Conservation (phyloP, 2,329 filamentous ascomycete species). For the Trichophaea hybrida region DNA sequence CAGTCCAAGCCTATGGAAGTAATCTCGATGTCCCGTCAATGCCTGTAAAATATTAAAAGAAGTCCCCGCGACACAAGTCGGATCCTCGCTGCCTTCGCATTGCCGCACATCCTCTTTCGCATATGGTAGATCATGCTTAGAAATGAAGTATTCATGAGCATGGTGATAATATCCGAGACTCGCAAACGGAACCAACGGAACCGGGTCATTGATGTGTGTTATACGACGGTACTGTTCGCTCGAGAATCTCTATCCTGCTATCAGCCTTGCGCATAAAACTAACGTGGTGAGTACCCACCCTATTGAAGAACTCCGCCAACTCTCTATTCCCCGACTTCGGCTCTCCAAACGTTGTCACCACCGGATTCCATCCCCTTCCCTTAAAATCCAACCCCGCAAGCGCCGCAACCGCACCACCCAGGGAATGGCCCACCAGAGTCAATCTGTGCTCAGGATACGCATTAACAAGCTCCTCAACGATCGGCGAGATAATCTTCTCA, state of each 20-base stretch:
- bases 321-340: slow-evolving; percentile 50
- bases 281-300: background rate
- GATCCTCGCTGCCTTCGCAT: slow-evolving; percentile 58
- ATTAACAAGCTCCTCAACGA: slow-evolving; percentile 44
- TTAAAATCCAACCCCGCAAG: slow-evolving; percentile 73
- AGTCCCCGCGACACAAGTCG: slow-evolving; percentile 53
- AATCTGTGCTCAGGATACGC: slow-evolving; percentile 56
- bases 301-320: slow-evolving; percentile 43
- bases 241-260: slow-evolving; percentile 22
- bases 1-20: slow-evolving; percentile 85
- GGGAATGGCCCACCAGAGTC: slow-evolving; percentile 73
- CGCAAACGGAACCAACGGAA: slow-evolving; percentile 68
- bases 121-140: slow-evolving; percentile 55
- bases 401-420: slow-evolving; percentile 82
- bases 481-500: slow-evolving; percentile 51
- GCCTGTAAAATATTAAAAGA: slow-evolving; percentile 71
- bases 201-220: slow-evolving; percentile 75
- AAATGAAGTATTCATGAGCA: slow-evolving; percentile 75
- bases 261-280: slow-evolving; percentile 36
- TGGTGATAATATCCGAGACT: slow-evolving; percentile 85
- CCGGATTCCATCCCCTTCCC: slow-evolving; percentile 58
- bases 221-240: slow-evolving; percentile 51
- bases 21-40: slow-evolving; percentile 87
- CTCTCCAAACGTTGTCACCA: slow-evolving; percentile 85
- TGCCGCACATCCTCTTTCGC: slow-evolving; percentile 43